A percentile compares a stretch with the other conserved stretches of the same genome.
Conservation (phyloP, 768 basidiomycete species). For the Leucocoprinus birnbaumii region DNA sequence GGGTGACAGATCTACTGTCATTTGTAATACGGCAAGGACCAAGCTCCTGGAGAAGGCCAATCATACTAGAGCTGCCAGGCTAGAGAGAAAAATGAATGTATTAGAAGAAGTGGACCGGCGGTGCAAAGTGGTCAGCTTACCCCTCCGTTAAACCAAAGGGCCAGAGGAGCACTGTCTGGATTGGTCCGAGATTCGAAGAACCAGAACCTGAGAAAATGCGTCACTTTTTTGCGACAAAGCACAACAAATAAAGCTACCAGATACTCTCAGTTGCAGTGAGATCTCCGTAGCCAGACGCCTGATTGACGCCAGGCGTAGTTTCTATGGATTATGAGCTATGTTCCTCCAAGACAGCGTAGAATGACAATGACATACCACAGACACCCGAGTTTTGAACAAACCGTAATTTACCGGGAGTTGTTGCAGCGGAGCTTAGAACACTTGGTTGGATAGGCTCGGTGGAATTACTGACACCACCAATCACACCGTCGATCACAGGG, state of each 20-base stretch:
- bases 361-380: slow-evolving; percentile 40
- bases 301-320: slow-evolving; percentile 58
- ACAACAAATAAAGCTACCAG: slow-evolving; percentile 22
- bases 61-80: slow-evolving; percentile 56
- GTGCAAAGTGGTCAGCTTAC: slow-evolving; percentile 31
- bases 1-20: slow-evolving; percentile 42
- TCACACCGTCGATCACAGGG: slow-evolving; percentile 45
- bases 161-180: slow-evolving; percentile 57
- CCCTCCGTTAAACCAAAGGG: slow-evolving; percentile 68
- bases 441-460: slow-evolving; percentile 14
- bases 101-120: slow-evolving; percentile 16
- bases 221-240: neutral
- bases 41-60: slow-evolving; percentile 71
- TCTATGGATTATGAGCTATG: slow-evolving; percentile 28
- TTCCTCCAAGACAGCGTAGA: neutral
- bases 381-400: slow-evolving; percentile 59
- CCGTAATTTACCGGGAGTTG: slow-evolving; percentile 48
- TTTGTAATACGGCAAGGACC: slow-evolving; percentile 72
- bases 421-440: slow-evolving; percentile 18
- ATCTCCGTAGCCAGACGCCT: slow-evolving; percentile 66
- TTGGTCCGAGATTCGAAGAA: slow-evolving; percentile 66
- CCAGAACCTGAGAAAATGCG: slow-evolving; percentile 44
- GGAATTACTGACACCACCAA: slow-evolving; percentile 40
- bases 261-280: slow-evolving; percentile 53
- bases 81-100: slow-evolving; percentile 13